Percentiles rank a stretch among this genome's conserved stretches.
These are phyloP conservation scores for Furcasterigmium sp. DNA, from an alignment of 2,329 filamentous ascomycete genomes.

Conservation along the genomic window DNA sequence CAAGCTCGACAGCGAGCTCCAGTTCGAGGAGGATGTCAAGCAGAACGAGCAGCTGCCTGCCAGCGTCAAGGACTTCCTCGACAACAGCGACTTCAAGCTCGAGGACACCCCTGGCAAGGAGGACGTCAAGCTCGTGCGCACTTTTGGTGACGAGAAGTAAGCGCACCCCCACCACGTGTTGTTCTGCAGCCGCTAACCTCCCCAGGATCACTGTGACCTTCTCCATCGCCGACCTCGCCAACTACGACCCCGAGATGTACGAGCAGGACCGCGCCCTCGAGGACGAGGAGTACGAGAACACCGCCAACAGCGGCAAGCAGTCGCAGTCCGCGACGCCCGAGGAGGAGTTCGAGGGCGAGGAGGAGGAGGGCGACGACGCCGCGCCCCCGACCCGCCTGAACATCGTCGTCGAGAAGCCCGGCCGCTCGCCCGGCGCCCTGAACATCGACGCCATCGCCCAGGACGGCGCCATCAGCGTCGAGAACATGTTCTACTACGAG, in stretches of 20 bases:
- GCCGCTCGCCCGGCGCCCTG: slow-evolving; percentile 66
- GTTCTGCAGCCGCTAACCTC: slow-evolving; percentile 15
- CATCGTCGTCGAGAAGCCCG: slow-evolving; percentile 83
- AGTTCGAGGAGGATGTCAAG: slow-evolving; percentile 79
- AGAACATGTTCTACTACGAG: slow-evolving; percentile 85
- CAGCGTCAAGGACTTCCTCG: slow-evolving; percentile 81
- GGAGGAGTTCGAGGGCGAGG: slow-evolving; percentile 48
- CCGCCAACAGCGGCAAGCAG: slow-evolving; percentile 51
- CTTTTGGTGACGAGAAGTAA: slow-evolving; percentile 83
- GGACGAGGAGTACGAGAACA: slow-evolving; percentile 41
- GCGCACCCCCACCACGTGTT: slow-evolving; percentile 19
- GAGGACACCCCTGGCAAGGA: slow-evolving; percentile 79
- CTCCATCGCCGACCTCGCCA: slow-evolving; percentile 77
- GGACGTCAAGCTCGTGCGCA: slow-evolving; percentile 79
- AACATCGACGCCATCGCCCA: slow-evolving; percentile 82
- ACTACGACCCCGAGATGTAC: slow-evolving; percentile 55
- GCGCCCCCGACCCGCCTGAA: slow-evolving; percentile 78
- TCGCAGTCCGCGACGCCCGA: slow-evolving; percentile 46
- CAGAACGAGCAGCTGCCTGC: slow-evolving; percentile 65
- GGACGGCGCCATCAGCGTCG: slow-evolving; percentile 80
- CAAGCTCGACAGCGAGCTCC: slow-evolving; percentile 81
- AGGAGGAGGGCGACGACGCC: slow-evolving; percentile 44
- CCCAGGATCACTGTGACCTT: slow-evolving; percentile 72
- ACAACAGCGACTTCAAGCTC: slow-evolving; percentile 79
- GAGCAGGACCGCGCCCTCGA: slow-evolving; percentile 49